Conservation (phyloP, 1,139 yeast genomes). For the Nematodospora anomalae region DNA sequence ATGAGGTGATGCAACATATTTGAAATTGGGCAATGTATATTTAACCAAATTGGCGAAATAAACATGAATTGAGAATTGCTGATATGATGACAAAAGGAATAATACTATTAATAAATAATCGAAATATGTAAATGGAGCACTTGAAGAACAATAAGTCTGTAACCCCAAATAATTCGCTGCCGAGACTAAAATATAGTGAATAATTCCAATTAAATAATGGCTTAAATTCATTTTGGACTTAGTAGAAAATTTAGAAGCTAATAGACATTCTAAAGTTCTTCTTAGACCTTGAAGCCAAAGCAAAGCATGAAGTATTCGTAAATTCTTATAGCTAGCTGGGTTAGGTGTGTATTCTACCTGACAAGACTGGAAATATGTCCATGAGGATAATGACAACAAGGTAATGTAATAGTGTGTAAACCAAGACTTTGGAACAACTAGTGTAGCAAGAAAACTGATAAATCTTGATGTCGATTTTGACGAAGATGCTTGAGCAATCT, state of each 20-base stretch:
- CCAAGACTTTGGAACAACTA: constrained; percentile 50
- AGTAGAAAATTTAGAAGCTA: constrained; percentile 47
- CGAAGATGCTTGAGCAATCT: constrained; percentile 12
- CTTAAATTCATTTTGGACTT: constrained; percentile 65
- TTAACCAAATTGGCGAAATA: constrained; percentile 62
- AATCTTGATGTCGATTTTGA: not conserved
- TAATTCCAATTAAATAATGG: constrained; percentile 74
- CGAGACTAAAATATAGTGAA: constrained; percentile 53
- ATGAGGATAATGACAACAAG: constrained; percentile 20
- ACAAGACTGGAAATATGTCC: constrained; percentile 9
- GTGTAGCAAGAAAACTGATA: constrained; percentile 10
- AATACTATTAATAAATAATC: constrained; percentile 22
- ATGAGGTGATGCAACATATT: constrained; percentile 68
- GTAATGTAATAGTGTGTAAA: constrained; percentile 50
- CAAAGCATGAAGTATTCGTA: constrained; percentile 19
- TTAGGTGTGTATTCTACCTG: constrained; percentile 7
- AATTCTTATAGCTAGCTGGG: constrained; percentile 16
- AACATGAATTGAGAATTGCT: constrained; percentile 60
- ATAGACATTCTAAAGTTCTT: constrained; percentile 60
- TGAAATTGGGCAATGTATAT: constrained; percentile 61
- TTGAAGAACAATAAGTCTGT: constrained; percentile 12
- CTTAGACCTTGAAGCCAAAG: constrained; percentile 58
- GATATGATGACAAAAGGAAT: constrained; percentile 47
- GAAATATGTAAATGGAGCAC: constrained; percentile 11
- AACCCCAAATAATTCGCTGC: constrained; percentile 20